Conservation (phyloP, 805 yeast species). For the Cyberlindnera mrakii region DNA sequence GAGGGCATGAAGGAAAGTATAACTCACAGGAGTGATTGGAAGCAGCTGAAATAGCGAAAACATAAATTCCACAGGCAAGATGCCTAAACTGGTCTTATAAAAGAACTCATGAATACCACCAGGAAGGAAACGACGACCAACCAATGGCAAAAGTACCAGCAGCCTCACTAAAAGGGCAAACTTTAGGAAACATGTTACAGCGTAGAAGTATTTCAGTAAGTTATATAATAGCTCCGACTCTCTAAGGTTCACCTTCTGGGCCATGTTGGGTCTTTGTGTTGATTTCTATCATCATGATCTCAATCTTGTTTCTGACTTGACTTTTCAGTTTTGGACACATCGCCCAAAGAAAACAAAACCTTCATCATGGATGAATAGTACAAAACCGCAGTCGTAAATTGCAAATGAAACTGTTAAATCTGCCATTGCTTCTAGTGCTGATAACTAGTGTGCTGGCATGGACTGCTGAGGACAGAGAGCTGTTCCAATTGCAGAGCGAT, state of each 20-base stretch:
- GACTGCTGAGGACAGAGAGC: constrained; percentile 70
- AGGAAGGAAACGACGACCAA: constrained; percentile 58
- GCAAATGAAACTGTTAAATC: not conserved
- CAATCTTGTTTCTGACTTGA: no score
- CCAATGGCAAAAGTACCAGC: constrained; percentile 50
- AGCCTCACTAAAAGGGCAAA: constrained; percentile 36
- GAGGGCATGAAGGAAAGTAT: constrained; percentile 6
- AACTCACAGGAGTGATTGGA: constrained; percentile 6
- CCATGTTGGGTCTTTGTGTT: constrained; percentile 19
- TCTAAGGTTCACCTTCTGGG: constrained; percentile 15
- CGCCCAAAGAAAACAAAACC: not conserved
- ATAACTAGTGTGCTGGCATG: constrained; percentile 36
- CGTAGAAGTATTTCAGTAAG: constrained; percentile 5
- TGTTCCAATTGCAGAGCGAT: constrained; percentile 65
- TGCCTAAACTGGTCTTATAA: constrained; percentile 2
- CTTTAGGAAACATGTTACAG: constrained; percentile 12
- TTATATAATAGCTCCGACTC: constrained; percentile 8
- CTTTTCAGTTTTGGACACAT: not conserved
- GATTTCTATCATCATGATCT: not conserved
- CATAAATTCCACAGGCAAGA: constrained; percentile 4
- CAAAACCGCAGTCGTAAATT: not conserved
- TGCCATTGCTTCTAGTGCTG: constrained; percentile 12
- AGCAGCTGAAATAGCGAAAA: constrained; percentile 4
- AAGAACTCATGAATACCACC: constrained; percentile 70
- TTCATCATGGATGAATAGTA: not conserved